These are phyloP conservation scores for Cinchona pubescens DNA, from an alignment of 257 asterid species.

Conservation along the genomic window DNA sequence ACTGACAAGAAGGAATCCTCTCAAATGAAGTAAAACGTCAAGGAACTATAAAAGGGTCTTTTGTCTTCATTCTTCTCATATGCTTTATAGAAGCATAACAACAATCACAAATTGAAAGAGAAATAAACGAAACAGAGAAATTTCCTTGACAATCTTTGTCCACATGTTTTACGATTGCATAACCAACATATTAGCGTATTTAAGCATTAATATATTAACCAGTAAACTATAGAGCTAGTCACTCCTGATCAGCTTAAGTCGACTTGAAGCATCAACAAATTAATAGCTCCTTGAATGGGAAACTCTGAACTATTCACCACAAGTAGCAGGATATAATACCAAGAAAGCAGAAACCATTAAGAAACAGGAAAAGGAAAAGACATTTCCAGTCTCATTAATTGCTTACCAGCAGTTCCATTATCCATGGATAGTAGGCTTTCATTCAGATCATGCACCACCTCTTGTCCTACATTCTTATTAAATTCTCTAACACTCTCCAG, in stretches of 20 bases:
- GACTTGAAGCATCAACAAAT: neutral
- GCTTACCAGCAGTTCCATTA: conserved; percentile 44
- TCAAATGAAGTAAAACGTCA: neutral
- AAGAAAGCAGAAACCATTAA: neutral
- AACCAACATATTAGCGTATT: neutral
- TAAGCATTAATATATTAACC: too few relatives aligned
- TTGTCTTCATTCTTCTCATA: neutral
- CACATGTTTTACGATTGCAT: neutral
- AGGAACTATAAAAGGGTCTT: neutral
- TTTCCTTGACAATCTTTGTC: neutral
- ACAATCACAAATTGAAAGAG: neutral
- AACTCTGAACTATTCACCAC: neutral
- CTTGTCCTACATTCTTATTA: conserved; percentile 29
- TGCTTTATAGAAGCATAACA: neutral
- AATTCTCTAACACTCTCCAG: conserved; percentile 26
- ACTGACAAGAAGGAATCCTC: neutral
- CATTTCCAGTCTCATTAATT: conserved; percentile 13
- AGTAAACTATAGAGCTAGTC: neutral
- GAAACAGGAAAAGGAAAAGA: neutral
- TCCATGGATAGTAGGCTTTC: conserved; percentile 24
- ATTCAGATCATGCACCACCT: conserved; percentile 32
- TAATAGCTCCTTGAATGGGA: neutral
- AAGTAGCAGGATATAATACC: neutral
- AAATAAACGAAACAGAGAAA: neutral
- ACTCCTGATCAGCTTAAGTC: neutral